Evolutionary conservation across 2,329 filamentous ascomycete genomes (phyloP).

Genomic region (Diplodia seriata): DNA sequence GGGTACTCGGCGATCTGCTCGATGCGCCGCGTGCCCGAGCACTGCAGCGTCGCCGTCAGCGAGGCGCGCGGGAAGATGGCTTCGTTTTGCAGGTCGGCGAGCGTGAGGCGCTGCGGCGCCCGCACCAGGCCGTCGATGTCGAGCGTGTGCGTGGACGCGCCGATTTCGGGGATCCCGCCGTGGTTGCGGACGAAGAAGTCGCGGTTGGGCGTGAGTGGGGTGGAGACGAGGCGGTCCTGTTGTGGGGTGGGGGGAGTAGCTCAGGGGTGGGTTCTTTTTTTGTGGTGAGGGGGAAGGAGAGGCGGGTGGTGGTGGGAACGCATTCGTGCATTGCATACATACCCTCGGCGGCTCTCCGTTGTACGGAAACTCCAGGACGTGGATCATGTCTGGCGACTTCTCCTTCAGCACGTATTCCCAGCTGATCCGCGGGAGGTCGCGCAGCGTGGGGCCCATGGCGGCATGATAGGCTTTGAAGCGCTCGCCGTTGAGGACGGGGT

Average conservation of each 20-base stretch:
- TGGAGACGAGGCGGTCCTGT: constrained; percentile 60
- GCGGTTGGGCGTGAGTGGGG: constrained; percentile 66
- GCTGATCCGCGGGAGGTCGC: constrained; percentile 61
- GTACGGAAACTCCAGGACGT: constrained; percentile 56
- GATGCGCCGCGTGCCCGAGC: constrained; percentile 71
- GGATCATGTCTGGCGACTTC: constrained; percentile 57
- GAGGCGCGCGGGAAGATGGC: constrained; percentile 64
- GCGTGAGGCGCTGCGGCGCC: constrained; percentile 62
- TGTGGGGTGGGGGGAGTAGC: constrained; percentile 7
- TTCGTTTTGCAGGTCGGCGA: constrained; percentile 68
- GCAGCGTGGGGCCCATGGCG: constrained; percentile 50
- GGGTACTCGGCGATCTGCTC: constrained; percentile 72
- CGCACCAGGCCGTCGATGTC: constrained; percentile 67
- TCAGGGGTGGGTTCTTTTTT: no score
- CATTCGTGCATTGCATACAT: no score
- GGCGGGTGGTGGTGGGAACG: no score
- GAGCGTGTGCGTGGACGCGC: constrained; percentile 61
- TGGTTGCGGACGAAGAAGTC: constrained; percentile 76
- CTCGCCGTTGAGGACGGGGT: constrained; percentile 54
- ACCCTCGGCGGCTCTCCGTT: constrained; percentile 52
- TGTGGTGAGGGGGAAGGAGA: no score
- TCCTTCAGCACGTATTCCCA: constrained; percentile 55
- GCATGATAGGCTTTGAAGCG: constrained; percentile 57
- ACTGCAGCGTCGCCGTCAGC: constrained; percentile 70
- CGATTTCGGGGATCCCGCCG: constrained; percentile 72